A percentile compares a stretch with the other conserved stretches of the same genome.
These are phyloP conservation scores for Pseudognaphalium luteoalbum DNA, from an alignment of 129 eudicot genomes.

Conservation along the genomic window DNA sequence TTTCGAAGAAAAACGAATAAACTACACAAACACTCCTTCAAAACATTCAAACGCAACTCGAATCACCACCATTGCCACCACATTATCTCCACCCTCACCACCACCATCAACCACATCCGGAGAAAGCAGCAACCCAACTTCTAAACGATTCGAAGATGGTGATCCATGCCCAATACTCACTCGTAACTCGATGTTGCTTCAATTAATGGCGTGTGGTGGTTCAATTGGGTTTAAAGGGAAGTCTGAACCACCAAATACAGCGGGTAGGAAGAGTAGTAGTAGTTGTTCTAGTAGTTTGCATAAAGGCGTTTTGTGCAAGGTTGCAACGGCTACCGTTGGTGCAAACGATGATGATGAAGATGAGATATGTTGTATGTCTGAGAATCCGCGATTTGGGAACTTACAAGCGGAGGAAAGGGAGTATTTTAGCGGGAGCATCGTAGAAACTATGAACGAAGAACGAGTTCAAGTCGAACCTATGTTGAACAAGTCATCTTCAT, in stretches of 20 bases:
- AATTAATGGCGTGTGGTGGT: conserved; percentile 76
- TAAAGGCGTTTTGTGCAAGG: conserved; percentile 51
- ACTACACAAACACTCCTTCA: conserved; percentile 39
- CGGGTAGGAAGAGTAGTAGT: conserved; percentile 48
- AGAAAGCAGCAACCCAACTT: conserved; percentile 26
- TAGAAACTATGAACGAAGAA: conserved; percentile 55
- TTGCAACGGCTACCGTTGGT: conserved; percentile 33
- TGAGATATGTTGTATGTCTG: conserved; percentile 84
- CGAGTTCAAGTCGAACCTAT: conserved; percentile 39
- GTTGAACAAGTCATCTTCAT: conserved; percentile 68
- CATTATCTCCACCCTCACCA: conserved; percentile 31
- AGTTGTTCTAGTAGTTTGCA: conserved; percentile 41
- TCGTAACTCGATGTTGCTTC: conserved; percentile 64
- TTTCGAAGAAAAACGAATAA: conserved; percentile 46
- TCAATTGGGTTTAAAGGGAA: conserved; percentile 54
- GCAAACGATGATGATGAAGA: conserved; percentile 25
- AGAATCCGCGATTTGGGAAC: conserved; percentile 91
- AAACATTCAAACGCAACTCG: conserved; percentile 46
- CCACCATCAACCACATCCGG: conserved; percentile 53
- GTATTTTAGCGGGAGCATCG: conserved; percentile 94
- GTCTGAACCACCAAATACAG: conserved; percentile 12
- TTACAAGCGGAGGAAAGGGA: conserved; percentile 80
- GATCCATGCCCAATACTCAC: conserved; percentile 47
- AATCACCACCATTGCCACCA: conserved; percentile 30
- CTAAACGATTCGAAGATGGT: conserved; percentile 61